phyloP scores from a whole-genome alignment of 106 monocot species.

The Chionographis japonica region DNA sequence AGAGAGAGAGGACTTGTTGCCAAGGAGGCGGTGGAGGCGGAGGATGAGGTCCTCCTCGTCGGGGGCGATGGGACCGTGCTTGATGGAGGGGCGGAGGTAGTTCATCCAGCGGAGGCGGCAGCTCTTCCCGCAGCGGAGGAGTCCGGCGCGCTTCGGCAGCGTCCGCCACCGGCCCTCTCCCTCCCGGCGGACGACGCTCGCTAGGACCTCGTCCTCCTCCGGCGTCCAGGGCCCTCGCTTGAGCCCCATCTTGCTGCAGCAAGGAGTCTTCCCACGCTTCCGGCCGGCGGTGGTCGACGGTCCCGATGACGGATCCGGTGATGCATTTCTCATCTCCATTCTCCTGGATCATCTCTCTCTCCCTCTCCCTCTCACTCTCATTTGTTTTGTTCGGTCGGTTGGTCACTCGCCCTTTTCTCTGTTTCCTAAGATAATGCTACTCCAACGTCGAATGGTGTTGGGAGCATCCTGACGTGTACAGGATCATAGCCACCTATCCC shows the following conservation, averaged over 20 bases:
- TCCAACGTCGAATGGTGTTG: too few species aligned
- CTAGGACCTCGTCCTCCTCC: slow-evolving; percentile 48
- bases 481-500: too few species aligned
- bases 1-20: slow-evolving; percentile 26
- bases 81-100: slow-evolving; percentile 46
- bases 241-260: slow-evolving; percentile 36
- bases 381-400: too few species aligned
- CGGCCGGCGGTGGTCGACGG: too few species aligned
- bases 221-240: slow-evolving; percentile 53
- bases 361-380: too few species aligned
- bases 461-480: too few species aligned
- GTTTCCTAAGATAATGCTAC: too few species aligned
- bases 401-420: too few species aligned
- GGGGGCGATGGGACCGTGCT: slow-evolving; percentile 25
- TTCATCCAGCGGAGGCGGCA: slow-evolving; percentile 65
- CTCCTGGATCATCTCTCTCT: too few species aligned
- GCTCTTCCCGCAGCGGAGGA: slow-evolving; percentile 58
- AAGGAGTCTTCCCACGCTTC: slow-evolving; percentile 8
- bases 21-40: slow-evolving; percentile 42
- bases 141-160: slow-evolving; percentile 51
- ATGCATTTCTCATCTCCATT: too few species aligned
- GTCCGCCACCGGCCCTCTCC: slow-evolving; percentile 63
- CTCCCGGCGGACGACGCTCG: slow-evolving; percentile 30
- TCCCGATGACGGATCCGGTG: too few species aligned
- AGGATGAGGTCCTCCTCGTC: slow-evolving; percentile 51